Percentiles rank a stretch among this genome's conserved stretches.
These are phyloP conservation scores for Penicillium sp. DNA, from an alignment of 2,329 filamentous ascomycete genomes.

Conservation along the genomic window DNA sequence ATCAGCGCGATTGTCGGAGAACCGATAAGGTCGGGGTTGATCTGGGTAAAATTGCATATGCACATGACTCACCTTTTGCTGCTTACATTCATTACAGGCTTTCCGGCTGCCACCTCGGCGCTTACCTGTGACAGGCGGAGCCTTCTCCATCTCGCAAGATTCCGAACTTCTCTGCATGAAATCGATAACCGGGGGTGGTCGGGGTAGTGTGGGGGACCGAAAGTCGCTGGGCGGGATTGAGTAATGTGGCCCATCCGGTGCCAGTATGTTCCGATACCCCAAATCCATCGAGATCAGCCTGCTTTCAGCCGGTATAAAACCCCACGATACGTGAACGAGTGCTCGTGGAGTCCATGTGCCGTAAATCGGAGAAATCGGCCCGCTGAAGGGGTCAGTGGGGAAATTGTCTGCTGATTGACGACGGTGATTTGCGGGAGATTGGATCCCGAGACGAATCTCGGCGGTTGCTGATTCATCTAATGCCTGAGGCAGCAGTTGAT, in stretches of 20 bases:
- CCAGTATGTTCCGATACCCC: slow-evolving; percentile 35
- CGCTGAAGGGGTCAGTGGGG: slow-evolving; percentile 8
- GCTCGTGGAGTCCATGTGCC: slow-evolving; percentile 29
- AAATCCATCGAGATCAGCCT: slow-evolving; percentile 37
- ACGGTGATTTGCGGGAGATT: slow-evolving; percentile 6
- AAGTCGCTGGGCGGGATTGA: slow-evolving; percentile 36
- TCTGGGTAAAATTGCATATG: slow-evolving; percentile 8
- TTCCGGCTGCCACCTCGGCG: slow-evolving; percentile 45
- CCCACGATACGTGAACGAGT: slow-evolving; percentile 25
- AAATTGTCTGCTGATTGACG: background rate
- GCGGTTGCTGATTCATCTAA: slow-evolving; percentile 23
- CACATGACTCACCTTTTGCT: slow-evolving; percentile 58
- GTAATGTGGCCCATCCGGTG: slow-evolving; percentile 34
- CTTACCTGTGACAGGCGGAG: slow-evolving; percentile 49
- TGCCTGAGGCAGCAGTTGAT: slow-evolving; percentile 1
- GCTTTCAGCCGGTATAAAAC: slow-evolving; percentile 31
- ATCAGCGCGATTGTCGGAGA: slow-evolving; percentile 15
- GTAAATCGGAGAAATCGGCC: slow-evolving; percentile 40
- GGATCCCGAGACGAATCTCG: slow-evolving; percentile 27
- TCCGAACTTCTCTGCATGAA: slow-evolving; percentile 33
- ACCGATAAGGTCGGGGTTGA: background rate
- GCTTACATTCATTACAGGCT: slow-evolving; percentile 66
- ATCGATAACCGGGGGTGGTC: slow-evolving; percentile 31
- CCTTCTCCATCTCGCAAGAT: slow-evolving; percentile 40
- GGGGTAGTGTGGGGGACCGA: slow-evolving; percentile 36